Evolutionary conservation across 2,329 filamentous ascomycete species (phyloP).

Genomic region (Colletotrichum orbiculare): DNA sequence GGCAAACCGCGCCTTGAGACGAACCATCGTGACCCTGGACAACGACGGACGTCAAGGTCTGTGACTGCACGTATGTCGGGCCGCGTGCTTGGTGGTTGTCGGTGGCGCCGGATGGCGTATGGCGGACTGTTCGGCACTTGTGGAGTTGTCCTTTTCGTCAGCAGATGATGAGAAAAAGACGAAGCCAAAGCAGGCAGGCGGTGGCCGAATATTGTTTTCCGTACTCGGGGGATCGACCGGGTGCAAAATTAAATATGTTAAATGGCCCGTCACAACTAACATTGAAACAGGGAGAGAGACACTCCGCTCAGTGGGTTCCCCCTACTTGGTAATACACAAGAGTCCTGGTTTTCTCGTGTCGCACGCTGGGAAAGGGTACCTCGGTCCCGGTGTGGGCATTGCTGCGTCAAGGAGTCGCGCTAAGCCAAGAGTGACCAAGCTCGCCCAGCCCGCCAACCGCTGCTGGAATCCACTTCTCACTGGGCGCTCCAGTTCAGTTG

Average conservation of each 20-base stretch:
- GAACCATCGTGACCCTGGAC: slow-evolving; percentile 15
- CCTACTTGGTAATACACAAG: too few species aligned
- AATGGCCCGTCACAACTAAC: slow-evolving; percentile 25
- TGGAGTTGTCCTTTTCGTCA: not conserved
- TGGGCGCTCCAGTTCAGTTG: slow-evolving; percentile 34
- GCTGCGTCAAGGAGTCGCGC: slow-evolving; percentile 20
- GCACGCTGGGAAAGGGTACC: slow-evolving; percentile 19
- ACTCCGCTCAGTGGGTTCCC: too few species aligned
- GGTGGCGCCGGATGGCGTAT: not conserved
- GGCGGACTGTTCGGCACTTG: slow-evolving; percentile 16
- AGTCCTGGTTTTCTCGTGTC: slow-evolving; percentile 12
- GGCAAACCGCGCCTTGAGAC: slow-evolving; percentile 18
- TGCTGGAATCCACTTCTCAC: slow-evolving; percentile 34
- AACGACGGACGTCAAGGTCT: not conserved
- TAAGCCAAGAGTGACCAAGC: slow-evolving; percentile 30
- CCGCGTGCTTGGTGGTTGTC: not conserved
- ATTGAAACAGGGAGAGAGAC: slow-evolving; percentile 30
- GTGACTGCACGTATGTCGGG: too few species aligned
- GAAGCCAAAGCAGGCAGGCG: too few species aligned
- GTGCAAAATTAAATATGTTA: slow-evolving; percentile 9
- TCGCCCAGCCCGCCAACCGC: slow-evolving; percentile 32
- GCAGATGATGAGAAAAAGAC: too few species aligned
- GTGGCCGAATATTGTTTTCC: too few species aligned
- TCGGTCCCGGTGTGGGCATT: slow-evolving; percentile 15
- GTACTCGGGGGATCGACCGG: slow-evolving; percentile 25